Base-by-base conservation (phyloP, 139 green algal genomes). In the Closterium sp. region DNA sequence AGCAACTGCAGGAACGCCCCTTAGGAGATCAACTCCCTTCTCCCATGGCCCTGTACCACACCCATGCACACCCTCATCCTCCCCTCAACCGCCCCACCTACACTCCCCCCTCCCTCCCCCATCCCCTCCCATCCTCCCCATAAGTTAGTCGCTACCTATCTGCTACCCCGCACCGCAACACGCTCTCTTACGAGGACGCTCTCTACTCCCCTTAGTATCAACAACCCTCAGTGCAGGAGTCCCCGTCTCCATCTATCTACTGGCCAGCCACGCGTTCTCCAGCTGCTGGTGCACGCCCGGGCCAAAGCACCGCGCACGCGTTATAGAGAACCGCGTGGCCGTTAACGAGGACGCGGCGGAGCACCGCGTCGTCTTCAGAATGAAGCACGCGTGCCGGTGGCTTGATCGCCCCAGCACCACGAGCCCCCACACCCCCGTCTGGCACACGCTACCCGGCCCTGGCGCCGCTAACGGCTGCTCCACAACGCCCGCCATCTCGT, bases 241-340 rank as follows among this genome's bases (percentile, higher is more conserved):
- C n/a, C n/a, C n/a, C n/a, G n/a, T n/a, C n/a, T n/a, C n/a, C n/a
- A n/a, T n/a, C 12, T 28, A 76, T 76, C 55, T 76, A 76, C 55
- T 76, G 16, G 33, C 87, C 25, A 93, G 81, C 90, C 90, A 93
- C 25, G 90, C 92, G 38, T 85, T 92, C 88, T 93, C 90, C 0
- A 93, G 28, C 86, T 93, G 90, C 86, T 90, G 92, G 66, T 93
- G 90, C 23, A 93, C 87, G 16, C 87, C 31, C 5, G 90, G 85
- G 31, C 90, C 90, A 32, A 93, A 93, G 55, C 90, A 93, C 87
- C 38, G 92, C n/a, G 90, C 90, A 7, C 64, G 25, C n/a, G 34
- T 91, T 7, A 93, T 33, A 23, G 36, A 87, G 90, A 93, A 93
- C 36, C 86, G 69, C 21, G 90, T 93, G 23, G 87, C 92, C 2